phyloP scores from a whole-genome alignment of 768 basidiomycete genomes.

The Collybia sordida region DNA sequence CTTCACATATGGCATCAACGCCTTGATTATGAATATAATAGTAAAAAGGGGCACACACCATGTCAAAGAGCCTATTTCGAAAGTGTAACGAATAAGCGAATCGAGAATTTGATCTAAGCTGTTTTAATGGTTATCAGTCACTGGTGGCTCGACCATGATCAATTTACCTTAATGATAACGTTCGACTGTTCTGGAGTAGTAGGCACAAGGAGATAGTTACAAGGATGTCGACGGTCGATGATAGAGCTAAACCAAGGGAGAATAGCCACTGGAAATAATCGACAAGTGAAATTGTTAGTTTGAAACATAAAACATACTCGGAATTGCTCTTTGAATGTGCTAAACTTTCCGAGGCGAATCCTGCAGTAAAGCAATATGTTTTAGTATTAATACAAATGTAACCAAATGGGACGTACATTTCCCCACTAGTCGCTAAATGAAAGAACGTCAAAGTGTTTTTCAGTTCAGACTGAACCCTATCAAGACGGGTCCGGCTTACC shows the following conservation, averaged over 20 bases:
- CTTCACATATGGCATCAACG: conserved; percentile 13
- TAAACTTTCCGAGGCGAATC: conserved; percentile 18
- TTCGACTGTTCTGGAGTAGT: conserved; percentile 29
- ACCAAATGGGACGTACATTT: conserved; percentile 18
- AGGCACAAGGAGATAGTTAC: conserved; percentile 23
- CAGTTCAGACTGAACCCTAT: too few relatives aligned
- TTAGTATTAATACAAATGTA: background rate
- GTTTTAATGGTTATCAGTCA: background rate
- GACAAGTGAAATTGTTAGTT: background rate
- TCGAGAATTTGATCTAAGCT: conserved; percentile 38
- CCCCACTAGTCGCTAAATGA: conserved; percentile 17
- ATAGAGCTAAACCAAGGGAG: conserved; percentile 41
- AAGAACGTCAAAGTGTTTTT: background rate
- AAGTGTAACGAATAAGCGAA: conserved; percentile 38
- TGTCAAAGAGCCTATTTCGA: conserved; percentile 41
- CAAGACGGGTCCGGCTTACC: conserved; percentile 3
- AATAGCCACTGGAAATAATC: conserved; percentile 37
- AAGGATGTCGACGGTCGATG: conserved; percentile 37
- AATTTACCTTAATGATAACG: conserved; percentile 27
- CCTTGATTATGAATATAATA: background rate
- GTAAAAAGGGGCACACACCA: conserved; percentile 21
- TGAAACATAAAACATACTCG: conserved; percentile 10
- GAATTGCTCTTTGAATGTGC: conserved; percentile 16
- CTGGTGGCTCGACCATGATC: background rate
- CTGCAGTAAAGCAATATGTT: conserved; percentile 4